A percentile compares a stretch with the other conserved stretches of the same genome.
Evolutionary conservation across 768 basidiomycete species (phyloP).

Genomic region (Nevesoporus exiguus): DNA sequence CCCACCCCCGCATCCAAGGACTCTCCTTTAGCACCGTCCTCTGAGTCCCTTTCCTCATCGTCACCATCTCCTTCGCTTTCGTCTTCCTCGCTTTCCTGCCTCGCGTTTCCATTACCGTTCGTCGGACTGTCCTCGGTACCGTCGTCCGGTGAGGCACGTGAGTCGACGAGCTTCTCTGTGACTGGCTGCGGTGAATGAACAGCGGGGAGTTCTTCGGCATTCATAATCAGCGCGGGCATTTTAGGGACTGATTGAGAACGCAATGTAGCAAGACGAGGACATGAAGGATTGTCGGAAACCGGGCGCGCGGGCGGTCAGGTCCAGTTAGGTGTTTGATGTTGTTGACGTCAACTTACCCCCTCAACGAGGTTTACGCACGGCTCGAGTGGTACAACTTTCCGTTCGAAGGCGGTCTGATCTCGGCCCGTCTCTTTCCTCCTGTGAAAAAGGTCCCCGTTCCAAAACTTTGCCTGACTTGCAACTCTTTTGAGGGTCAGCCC

Average conservation of each 20-base stretch:
- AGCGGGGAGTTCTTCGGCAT: background rate
- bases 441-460: too few species aligned
- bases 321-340: conserved; percentile 15
- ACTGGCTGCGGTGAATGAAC: background rate
- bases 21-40: background rate
- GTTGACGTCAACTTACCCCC: conserved; percentile 2
- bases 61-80: conserved; percentile 7
- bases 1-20: background rate
- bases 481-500: too few species aligned
- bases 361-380: too few species aligned
- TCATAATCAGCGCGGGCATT: conserved; percentile 7
- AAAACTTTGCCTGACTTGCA: too few species aligned
- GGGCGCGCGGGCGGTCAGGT: background rate
- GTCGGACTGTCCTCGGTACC: conserved; percentile 4
- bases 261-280: background rate
- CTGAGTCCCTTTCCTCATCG: conserved; percentile 4
- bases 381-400: too few species aligned
- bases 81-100: background rate
- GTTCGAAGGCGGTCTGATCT: too few species aligned
- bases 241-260: background rate
- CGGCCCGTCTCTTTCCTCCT: too few species aligned
- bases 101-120: conserved; percentile 18
- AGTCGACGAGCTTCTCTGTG: conserved; percentile 2
- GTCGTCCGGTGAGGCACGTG: background rate
- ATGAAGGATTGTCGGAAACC: conserved; percentile 7